Evolutionary conservation across 1,284 basidiomycete species (phyloP).

Genomic region (Tilletia caries): DNA sequence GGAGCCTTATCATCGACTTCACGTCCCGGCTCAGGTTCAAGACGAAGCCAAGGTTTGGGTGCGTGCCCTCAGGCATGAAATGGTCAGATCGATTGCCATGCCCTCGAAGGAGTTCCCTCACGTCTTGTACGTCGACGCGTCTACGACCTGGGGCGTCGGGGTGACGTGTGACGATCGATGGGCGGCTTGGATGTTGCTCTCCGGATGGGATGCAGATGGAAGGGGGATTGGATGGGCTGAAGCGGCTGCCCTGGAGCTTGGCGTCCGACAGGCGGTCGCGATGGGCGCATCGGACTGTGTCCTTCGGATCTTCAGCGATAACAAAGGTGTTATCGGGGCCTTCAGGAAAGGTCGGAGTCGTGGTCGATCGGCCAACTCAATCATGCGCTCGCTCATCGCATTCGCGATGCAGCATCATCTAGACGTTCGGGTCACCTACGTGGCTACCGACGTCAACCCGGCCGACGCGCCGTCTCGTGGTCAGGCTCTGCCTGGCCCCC

Average conservation of each 20-base stretch:
- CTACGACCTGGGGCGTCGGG: neutral
- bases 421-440: too few species aligned
- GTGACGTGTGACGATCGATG: neutral
- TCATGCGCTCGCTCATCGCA: neutral
- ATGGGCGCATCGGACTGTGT: neutral
- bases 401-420: too few species aligned
- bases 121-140: neutral
- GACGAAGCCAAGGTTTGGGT: too few species aligned
- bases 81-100: too few species aligned
- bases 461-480: neutral
- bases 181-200: neutral
- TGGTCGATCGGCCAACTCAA: neutral
- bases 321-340: neutral
- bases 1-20: too few species aligned
- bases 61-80: too few species aligned
- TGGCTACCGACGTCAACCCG: neutral
- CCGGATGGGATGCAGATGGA: neutral
- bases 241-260: neutral
- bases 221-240: neutral
- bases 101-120: neutral
- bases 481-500: neutral
- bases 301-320: neutral
- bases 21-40: too few species aligned
- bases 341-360: neutral
- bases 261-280: neutral